phyloP scores from a whole-genome alignment of 1,284 basidiomycete species.

The Ganoderma multipileum region DNA sequence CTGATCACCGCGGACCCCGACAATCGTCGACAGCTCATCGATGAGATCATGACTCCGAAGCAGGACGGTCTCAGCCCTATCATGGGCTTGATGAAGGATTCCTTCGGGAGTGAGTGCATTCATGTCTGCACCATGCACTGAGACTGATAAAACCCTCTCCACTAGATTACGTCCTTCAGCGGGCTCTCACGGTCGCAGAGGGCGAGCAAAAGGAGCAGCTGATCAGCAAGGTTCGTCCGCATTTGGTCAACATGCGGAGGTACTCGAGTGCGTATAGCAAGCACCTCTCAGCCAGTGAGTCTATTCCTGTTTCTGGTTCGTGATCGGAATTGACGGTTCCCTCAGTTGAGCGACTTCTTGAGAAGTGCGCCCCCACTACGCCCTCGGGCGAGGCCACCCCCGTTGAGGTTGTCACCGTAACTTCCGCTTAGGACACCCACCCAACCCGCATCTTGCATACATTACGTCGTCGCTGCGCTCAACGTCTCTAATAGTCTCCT shows the following conservation, averaged over 20 bases:
- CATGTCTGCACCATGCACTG: background rate
- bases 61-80: constrained; percentile 70
- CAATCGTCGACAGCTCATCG: constrained; percentile 73
- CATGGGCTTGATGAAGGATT: constrained; percentile 88
- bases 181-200: constrained; percentile 74
- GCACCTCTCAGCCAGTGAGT: constrained; percentile 80
- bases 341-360: constrained; percentile 74
- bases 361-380: constrained; percentile 41
- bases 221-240: constrained; percentile 67
- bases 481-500: constrained; percentile 9
- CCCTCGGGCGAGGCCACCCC: constrained; percentile 7
- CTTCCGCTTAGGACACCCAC: constrained; percentile 28
- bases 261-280: constrained; percentile 79
- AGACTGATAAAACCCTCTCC: constrained; percentile 9
- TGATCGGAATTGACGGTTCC: constrained; percentile 8
- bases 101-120: constrained; percentile 78
- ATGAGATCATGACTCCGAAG: constrained; percentile 80
- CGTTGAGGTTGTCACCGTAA: constrained; percentile 18
- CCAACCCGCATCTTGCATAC: constrained; percentile 20
- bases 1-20: constrained; percentile 71
- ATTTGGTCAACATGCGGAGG: constrained; percentile 74
- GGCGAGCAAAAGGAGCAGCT: constrained; percentile 74
- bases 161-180: constrained; percentile 83
- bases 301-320: constrained; percentile 9
- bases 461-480: constrained; percentile 16